Base-by-base conservation (phyloP, 1,284 basidiomycete genomes). In the Ustilago sp. region DNA sequence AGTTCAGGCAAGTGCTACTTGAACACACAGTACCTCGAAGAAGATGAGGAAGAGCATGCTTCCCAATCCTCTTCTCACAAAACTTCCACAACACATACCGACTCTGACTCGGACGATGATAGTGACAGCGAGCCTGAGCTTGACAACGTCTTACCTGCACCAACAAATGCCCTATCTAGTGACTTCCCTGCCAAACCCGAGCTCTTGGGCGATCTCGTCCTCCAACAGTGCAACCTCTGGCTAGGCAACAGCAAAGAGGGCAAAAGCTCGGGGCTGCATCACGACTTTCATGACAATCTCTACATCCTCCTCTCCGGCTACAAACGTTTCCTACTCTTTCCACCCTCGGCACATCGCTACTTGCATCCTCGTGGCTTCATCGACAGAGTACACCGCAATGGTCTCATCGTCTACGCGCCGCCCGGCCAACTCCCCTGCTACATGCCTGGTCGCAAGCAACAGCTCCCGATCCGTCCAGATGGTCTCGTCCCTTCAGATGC, bases 251-350 rank as follows among this genome's bases (percentile, higher is more conserved):
- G 77, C 39, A 69, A 61, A n/a, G 52, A 80, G 28, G 80, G 77
- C 19, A 80, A 78, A 50, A 83, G 78, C 57, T 80, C 77, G 8
- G 84, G 83, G 0, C 62, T 85, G 54, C 84, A 85, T 61, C 84
- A 86, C 59, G 84, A 86, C 59, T 85, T 85, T 38, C 84, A 86
- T 63, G 84, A 86, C 59, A 86, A 86, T 39, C 78, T 86, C 38
- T 86, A 86, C 72, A 67, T 84, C 39, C 74, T 85, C 7, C 70
- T 85, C n/a, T 79, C 79, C 11, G 84, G 84, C 36, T 71, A 77
- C 55, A 86, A 86, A 50, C 74, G 84, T 17, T 84, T 86, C 50
- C 63, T 86, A n/a, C 75, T 86, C 51, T 86, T 83, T 43, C 84
- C 84, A 2, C 84, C 84, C 4, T 63, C 73, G 2, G 80, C 82